Base-by-base conservation (phyloP, 805 yeast species). In the Hemisphaericaspora nanyangensis region DNA sequence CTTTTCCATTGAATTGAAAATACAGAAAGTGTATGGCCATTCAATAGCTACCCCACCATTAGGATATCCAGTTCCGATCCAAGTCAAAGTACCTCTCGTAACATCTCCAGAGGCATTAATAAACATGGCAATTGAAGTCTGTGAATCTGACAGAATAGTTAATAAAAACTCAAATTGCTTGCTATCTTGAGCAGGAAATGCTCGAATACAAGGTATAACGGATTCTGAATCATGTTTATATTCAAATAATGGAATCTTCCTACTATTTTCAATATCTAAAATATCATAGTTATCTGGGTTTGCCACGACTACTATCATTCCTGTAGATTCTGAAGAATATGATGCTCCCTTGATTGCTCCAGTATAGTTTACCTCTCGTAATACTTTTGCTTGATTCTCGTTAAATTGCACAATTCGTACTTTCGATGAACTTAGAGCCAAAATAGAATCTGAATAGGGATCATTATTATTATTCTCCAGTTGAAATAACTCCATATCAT, bases 81-180 rank as follows among this genome's bases (percentile, higher is more conserved):
- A 67, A 7, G 65, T 49, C 15, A 69, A 43, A 2, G 72, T 69
- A 3, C 73, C 72, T 40, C 72, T 46, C 1, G 70, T 65, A 3
- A 61, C 71, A 38, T 68, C 70, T 1, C 73, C 74, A 12, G 44
- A 33, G 0, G 61, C 48, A 39, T 66, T 58, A 18, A 65, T 56
- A 40, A 69, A 65, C 73, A 68, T 66, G 7, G 68, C 68, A 46
- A 68, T 59, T 1, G 72, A 58, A 1, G 63, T 57, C 6, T 44
- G 28, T 5, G 50, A 47, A 29, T 62, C 72, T 1, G 71, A 54
- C 37, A 55, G 50, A 15, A 67, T 58, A 1, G 68, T 53, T 25
- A 68, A 55, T 35, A 68, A 38, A 31, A 61, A 58, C 37, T 65
- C 69, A 26, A 45, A 46, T 11, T 42, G 41, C 10, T 43, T 39